Base-by-base conservation (phyloP, 345 rosid genomes). In the Salix udensis region DNA sequence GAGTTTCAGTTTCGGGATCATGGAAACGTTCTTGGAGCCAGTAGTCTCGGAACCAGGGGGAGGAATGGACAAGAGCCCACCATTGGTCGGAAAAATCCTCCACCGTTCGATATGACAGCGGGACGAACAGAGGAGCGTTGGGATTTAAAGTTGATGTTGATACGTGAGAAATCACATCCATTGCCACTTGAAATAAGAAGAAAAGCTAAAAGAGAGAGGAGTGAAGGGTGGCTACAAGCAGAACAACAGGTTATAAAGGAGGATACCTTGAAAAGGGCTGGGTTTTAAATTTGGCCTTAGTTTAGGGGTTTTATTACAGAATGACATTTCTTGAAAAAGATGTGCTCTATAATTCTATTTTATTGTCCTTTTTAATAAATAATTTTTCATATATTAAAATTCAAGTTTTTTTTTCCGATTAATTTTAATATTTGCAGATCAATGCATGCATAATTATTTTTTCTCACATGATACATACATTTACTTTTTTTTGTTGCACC, bases 41-140 rank as follows among this genome's bases (percentile, higher is more conserved):
- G 84, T 90, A 90, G 77, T 87, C 91, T 36, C 88, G 91, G 81
- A 90, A 90, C 85, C 87, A 86, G 12, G 94, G 87, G 15, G 91
- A 86, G 7, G 89, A 82, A 7, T 87, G 91, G 70, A 90, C 81
- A 14, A 90, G 87, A 60, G 81, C 77, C 94, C 92, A 90, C 94
- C 94, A 90, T 78, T 90, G 84, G 8, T 90, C 92, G 65, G 94
- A 90, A 83, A 87, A 90, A 64, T 90, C 92, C 84, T 88, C 92
- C 76, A 90, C 92, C 77, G 85, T 71, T 44, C 86, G 89, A 76
- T 87, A 90, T 24, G 88, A 87, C 44, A 76, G 28, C 7, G 94
- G 94, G 3, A 90, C 85, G 81, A 90, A 90, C 78, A 82, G 55
- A 16, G 92, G 89, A 53, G 94, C 94, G 75, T 87, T 66, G 37